These are phyloP conservation scores for Cystobasidium onofrii DNA, from an alignment of 768 basidiomycete genomes.

Conservation along the genomic window DNA sequence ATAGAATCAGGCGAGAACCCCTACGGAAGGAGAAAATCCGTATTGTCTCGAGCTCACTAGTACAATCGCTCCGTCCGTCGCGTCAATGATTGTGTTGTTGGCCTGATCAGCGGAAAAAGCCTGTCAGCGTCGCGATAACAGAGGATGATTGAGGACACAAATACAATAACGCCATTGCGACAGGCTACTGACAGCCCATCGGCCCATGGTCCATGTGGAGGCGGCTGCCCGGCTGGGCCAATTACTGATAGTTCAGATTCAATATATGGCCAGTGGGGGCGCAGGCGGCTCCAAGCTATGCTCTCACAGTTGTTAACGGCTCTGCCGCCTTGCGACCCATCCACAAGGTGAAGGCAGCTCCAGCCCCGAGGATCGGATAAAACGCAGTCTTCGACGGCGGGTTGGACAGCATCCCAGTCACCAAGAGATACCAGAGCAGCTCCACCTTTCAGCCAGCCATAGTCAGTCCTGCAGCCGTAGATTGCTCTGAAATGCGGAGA, in stretches of 20 bases:
- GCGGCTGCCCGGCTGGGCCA: slow-evolving; percentile 41
- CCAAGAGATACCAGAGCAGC: slow-evolving; percentile 44
- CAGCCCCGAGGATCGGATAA: slow-evolving; percentile 41
- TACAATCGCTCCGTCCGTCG: slow-evolving; percentile 47
- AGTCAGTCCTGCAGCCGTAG: slow-evolving; percentile 44
- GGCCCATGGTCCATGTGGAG: slow-evolving; percentile 48
- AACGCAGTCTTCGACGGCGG: slow-evolving; percentile 38
- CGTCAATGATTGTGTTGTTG: slow-evolving; percentile 46
- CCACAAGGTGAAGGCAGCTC: slow-evolving; percentile 40
- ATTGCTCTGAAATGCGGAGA: slow-evolving; percentile 42
- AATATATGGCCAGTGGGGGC: neutral
- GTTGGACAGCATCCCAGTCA: slow-evolving; percentile 38
- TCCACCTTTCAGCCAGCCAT: slow-evolving; percentile 44
- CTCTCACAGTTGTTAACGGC: slow-evolving; percentile 35
- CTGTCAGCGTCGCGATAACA: neutral
- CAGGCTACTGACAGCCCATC: slow-evolving; percentile 49
- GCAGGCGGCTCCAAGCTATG: too few relatives aligned
- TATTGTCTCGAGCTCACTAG: slow-evolving; percentile 8
- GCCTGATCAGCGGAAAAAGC: neutral
- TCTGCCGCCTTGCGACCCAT: slow-evolving; percentile 32
- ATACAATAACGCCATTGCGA: slow-evolving; percentile 44
- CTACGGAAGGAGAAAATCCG: too few relatives aligned
- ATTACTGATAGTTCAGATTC: neutral
- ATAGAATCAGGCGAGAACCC: neutral
- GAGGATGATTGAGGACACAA: slow-evolving; percentile 31